These are phyloP conservation scores for Botrytis cinerea DNA, from an alignment of 2,329 filamentous ascomycete genomes.

Conservation along the genomic window DNA sequence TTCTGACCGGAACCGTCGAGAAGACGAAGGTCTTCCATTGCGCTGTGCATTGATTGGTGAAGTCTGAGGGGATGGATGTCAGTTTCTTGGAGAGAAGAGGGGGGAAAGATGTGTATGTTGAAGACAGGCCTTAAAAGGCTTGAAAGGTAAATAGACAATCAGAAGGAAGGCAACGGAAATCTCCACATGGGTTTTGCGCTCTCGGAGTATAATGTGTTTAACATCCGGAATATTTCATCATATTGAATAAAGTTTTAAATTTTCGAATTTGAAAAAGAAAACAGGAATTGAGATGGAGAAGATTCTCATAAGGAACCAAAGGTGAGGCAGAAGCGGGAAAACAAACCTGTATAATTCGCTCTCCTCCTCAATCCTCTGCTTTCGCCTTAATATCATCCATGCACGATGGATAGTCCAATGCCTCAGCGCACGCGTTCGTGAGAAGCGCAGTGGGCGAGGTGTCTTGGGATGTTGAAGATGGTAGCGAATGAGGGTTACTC, in stretches of 20 bases:
- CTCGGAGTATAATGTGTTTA: slow-evolving; percentile 22
- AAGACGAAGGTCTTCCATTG: slow-evolving; percentile 79
- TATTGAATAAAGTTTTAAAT: not conserved
- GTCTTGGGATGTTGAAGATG: slow-evolving; percentile 68
- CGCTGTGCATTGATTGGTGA: slow-evolving; percentile 79
- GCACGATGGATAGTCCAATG: slow-evolving; percentile 99
- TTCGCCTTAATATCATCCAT: slow-evolving; percentile 78
- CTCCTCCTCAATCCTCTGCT: slow-evolving; percentile 64
- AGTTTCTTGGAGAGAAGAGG: not conserved
- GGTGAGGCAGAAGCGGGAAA: not conserved
- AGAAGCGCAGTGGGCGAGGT: slow-evolving; percentile 81
- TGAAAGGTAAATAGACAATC: not conserved
- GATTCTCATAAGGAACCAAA: not conserved
- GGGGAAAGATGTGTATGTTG: not conserved
- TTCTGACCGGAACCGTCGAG: slow-evolving; percentile 56
- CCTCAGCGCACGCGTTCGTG: slow-evolving; percentile 79
- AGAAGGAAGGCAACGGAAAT: slow-evolving; percentile 24
- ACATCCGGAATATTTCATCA: slow-evolving; percentile 23
- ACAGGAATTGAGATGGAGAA: not conserved
- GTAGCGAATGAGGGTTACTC: slow-evolving; percentile 64
- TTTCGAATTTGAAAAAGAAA: slow-evolving; percentile 13
- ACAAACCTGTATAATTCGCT: slow-evolving; percentile 69
- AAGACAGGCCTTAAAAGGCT: not conserved
- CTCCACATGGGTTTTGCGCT: slow-evolving; percentile 22
- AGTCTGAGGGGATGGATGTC: slow-evolving; percentile 43